These are phyloP conservation scores for Polysphondylium violaceum DNA, from an alignment of 78 protist genomes.

Conservation along the genomic window DNA sequence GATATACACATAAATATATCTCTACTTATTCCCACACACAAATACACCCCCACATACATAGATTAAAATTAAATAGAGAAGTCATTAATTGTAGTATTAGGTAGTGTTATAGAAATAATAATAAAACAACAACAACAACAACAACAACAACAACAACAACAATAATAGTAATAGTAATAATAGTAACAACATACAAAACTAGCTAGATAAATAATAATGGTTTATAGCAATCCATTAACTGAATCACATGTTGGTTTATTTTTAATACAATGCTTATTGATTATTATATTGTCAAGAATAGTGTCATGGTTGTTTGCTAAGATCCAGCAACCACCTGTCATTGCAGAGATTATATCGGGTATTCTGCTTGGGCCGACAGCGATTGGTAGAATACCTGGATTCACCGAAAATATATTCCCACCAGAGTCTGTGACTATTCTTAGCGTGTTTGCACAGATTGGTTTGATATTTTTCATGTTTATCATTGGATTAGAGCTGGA, in stretches of 20 bases:
- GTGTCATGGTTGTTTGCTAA: slow-evolving; percentile 68
- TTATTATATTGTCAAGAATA: slow-evolving; percentile 47
- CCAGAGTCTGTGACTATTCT: slow-evolving; percentile 2
- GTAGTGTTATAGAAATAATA: too few species aligned
- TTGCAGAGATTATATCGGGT: slow-evolving; percentile 83
- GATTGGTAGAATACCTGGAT: slow-evolving; percentile 59
- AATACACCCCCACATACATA: too few species aligned
- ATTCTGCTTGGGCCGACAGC: slow-evolving; percentile 78
- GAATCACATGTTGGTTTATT: slow-evolving; percentile 57
- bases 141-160: too few species aligned
- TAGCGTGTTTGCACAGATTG: slow-evolving; percentile 82
- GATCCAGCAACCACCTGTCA: slow-evolving; percentile 81
- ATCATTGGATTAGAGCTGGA: slow-evolving; percentile 87
- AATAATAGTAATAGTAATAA: not conserved
- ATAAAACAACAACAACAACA: too few species aligned
- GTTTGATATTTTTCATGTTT: slow-evolving; percentile 85
- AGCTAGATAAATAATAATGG: slow-evolving; percentile 9
- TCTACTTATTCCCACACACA: too few species aligned
- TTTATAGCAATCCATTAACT: slow-evolving; percentile 9
- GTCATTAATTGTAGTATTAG: too few species aligned
- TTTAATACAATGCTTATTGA: slow-evolving; percentile 58
- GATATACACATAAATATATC: too few species aligned
- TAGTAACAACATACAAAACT: not conserved
- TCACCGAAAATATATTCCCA: slow-evolving; percentile 19
- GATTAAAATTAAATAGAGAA: too few species aligned